These are phyloP conservation scores for Tetraselmis striata DNA, from an alignment of 139 green algal species.

Conservation along the genomic window DNA sequence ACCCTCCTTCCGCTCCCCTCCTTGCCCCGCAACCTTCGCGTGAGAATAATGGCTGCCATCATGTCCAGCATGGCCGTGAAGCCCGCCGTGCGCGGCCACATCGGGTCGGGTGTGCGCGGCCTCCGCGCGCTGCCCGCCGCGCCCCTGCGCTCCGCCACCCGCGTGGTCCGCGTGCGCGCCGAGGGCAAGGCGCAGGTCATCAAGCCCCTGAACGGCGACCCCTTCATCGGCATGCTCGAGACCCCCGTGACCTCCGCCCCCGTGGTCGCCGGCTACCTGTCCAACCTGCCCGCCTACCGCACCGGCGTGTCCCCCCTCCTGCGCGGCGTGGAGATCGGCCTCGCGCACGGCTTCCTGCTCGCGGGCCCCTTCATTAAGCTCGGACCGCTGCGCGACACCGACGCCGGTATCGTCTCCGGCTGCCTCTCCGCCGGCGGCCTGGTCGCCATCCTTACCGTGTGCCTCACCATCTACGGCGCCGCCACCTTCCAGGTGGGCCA, in stretches of 20 bases:
- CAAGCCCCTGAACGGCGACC: constrained; percentile 90
- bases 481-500: constrained; percentile 77
- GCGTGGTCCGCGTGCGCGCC: neutral
- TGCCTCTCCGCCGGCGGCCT: constrained; percentile 78
- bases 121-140: neutral
- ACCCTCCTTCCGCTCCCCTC: too few relatives aligned
- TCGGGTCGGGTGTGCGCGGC: neutral
- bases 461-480: constrained; percentile 86
- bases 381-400: constrained; percentile 76
- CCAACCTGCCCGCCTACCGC: constrained; percentile 94
- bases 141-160: neutral
- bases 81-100: neutral
- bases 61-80: neutral
- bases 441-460: constrained; percentile 86
- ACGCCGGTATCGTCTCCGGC: constrained; percentile 67
- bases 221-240: constrained; percentile 96
- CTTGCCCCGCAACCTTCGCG: neutral
- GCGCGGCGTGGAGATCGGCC: constrained; percentile 93
- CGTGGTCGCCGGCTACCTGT: constrained; percentile 85
- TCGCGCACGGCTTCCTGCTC: constrained; percentile 93
- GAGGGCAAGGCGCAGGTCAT: constrained; percentile 57
- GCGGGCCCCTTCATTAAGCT: constrained; percentile 50
- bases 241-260: constrained; percentile 91
- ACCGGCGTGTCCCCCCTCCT: constrained; percentile 83
- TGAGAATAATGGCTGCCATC: neutral